Evolutionary conservation across 345 rosid species (phyloP), one percentile per base, ranked within the genome.

Genomic region (Durio zibethinus): DNA sequence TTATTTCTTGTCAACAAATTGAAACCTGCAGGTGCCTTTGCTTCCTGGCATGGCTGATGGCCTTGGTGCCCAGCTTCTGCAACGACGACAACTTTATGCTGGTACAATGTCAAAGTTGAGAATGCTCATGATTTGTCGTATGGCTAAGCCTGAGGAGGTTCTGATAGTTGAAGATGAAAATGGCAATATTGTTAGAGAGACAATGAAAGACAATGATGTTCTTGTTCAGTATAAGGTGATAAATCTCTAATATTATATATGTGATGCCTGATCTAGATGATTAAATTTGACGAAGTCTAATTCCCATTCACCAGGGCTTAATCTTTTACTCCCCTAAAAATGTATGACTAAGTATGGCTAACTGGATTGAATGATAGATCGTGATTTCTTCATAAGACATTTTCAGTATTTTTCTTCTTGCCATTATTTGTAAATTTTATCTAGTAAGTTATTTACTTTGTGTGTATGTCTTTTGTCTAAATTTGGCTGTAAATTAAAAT

Each of bases 131-230:
- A 94, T 97, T 61, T 90, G 89, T 73, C 97, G 99, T 36, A 97
- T 97, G 98, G 99, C 99, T 23, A 94, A 97, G 85, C 99, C 99
- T 73, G 99, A 97, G 78, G 99, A 97, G 83, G 98, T 97, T 77
- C 81, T 97, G 50, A 92, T 97, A 73, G 98, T 97, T 86, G 99
- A 97, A 89, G 99, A 97, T 89, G 99, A 97, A 87, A 97, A 97
- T 85, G 99, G 99, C 38, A 97, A 97, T 84, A 94, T 94, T 45
- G 99, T 94, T 65, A 96, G 98, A 74, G 98, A 92, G 90, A 97
- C 99, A 64, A 81, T 97, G 99, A 97, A 97, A 83, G 99, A 97
- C 87, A 94, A 97, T 73, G 99, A 97, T 89, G 97, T 97, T 78
- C 99, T 94, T 80, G 98, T 97, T 77, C 99, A 97, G 70, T 97